A percentile compares a stretch with the other conserved stretches of the same genome.
Evolutionary conservation across 2,329 filamentous ascomycete genomes (phyloP).

Genomic region (Aureobasidium uvarum): DNA sequence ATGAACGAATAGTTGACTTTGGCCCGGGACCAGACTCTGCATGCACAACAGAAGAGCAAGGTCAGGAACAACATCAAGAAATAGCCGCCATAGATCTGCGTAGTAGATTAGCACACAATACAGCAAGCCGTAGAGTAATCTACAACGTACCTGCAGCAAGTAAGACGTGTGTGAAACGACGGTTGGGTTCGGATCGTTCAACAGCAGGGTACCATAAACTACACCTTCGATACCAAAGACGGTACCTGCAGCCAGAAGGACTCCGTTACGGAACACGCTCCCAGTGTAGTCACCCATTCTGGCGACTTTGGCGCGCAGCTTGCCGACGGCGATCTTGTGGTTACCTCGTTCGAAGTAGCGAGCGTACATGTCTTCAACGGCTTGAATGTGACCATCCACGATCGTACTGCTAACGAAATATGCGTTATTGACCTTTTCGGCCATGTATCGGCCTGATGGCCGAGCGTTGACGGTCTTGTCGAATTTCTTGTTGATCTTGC

Average conservation of each 20-base stretch:
- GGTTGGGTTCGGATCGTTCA: conserved; percentile 33
- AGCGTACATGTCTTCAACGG: conserved; percentile 87
- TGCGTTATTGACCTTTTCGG: conserved; percentile 83
- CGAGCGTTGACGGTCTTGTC: conserved; percentile 84
- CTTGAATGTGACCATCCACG: conserved; percentile 74
- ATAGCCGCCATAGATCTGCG: conserved; percentile 87
- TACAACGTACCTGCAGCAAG: conserved; percentile 59
- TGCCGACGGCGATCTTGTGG: conserved; percentile 84
- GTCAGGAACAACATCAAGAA: conserved; percentile 80
- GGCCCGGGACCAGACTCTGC: conserved; percentile 74
- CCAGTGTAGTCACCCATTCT: conserved; percentile 59
- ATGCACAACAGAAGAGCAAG: conserved; percentile 80
- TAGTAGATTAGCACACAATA: conserved; percentile 32
- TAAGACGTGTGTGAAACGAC: conserved; percentile 43
- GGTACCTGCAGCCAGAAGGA: conserved; percentile 44
- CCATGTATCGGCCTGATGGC: conserved; percentile 77
- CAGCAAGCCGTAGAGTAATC: background rate
- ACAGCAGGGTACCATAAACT: conserved; percentile 40
- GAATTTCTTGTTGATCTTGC: conserved; percentile 98
- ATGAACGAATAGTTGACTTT: conserved; percentile 91
- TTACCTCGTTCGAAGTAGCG: conserved; percentile 93
- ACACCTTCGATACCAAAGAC: conserved; percentile 48
- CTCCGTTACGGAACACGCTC: conserved; percentile 59
- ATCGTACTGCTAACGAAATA: conserved; percentile 90
- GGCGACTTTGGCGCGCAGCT: conserved; percentile 70